Conservation (phyloP, 225 moss, liverwort and hornwort genomes). For the Straminergon stramineum region DNA sequence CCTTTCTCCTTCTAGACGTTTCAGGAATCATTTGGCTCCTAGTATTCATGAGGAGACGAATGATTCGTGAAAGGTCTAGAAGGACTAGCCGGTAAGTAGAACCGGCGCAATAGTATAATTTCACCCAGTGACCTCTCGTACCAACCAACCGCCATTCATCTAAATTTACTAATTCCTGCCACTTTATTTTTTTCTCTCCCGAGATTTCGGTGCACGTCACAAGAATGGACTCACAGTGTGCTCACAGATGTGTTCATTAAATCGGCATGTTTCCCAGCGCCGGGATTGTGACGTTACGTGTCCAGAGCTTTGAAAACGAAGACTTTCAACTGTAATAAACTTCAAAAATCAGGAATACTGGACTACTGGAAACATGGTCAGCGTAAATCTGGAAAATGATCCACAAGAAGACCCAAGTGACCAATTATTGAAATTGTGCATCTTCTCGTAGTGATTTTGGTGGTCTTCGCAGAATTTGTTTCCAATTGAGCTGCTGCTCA, state of each 20-base stretch:
- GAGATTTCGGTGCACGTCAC: not conserved
- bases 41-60: no score
- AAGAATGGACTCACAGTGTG: not conserved
- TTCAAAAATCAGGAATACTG: not conserved
- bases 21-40: not conserved
- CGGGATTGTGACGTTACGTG: no score
- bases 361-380: not conserved
- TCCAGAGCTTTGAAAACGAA: not conserved
- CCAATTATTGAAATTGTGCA: no score
- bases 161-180: not conserved
- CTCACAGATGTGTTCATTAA: not conserved
- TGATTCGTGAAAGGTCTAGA: not conserved
- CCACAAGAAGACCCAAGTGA: not conserved
- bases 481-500: not conserved
- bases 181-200: not conserved
- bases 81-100: not conserved
- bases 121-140: not conserved
- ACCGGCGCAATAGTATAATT: not conserved
- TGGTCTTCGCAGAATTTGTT: not conserved
- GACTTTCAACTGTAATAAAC: not conserved
- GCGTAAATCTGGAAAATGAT: not conserved
- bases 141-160: not conserved
- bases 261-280: no score
- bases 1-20: not conserved
- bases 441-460: not conserved